These are phyloP conservation scores for Paxillus involutus DNA, from an alignment of 768 basidiomycete genomes.

Conservation along the genomic window DNA sequence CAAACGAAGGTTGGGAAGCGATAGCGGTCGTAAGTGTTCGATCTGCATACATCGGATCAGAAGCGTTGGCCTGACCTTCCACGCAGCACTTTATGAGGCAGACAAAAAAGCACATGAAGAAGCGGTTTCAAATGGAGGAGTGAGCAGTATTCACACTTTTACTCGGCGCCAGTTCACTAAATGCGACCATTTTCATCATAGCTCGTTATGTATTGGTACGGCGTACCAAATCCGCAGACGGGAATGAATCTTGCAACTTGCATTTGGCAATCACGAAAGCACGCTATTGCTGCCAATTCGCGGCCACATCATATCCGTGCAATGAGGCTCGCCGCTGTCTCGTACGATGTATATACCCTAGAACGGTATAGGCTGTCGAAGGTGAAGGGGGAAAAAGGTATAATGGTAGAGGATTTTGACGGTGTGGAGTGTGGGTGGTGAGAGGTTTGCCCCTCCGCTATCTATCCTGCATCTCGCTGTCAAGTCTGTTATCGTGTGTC, in stretches of 20 bases:
- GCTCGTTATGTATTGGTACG: constrained; percentile 95
- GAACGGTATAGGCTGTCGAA: constrained; percentile 79
- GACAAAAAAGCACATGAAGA: constrained; percentile 91
- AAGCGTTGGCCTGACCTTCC: neutral
- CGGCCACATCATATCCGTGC: constrained; percentile 81
- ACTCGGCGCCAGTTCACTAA: constrained; percentile 4
- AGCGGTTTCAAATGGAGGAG: constrained; percentile 83
- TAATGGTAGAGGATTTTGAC: constrained; percentile 60
- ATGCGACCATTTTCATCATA: constrained; percentile 23
- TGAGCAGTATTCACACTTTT: constrained; percentile 36
- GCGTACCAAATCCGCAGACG: constrained; percentile 70
- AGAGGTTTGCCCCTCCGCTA: constrained; percentile 7
- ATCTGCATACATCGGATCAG: neutral
- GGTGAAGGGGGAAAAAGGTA: constrained; percentile 50
- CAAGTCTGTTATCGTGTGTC: neutral
- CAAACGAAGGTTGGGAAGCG: constrained; percentile 67
- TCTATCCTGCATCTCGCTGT: constrained; percentile 6
- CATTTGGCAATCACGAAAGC: constrained; percentile 88
- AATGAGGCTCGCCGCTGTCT: constrained; percentile 72
- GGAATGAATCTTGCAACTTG: constrained; percentile 93
- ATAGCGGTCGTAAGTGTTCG: constrained; percentile 54
- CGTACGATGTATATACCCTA: constrained; percentile 78
- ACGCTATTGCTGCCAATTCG: constrained; percentile 78
- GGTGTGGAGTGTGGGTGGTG: constrained; percentile 75
- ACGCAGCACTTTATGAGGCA: constrained; percentile 79